Base-by-base conservation (phyloP, 352 stramenopile genomes). In the Phytophthora hibernalis region DNA sequence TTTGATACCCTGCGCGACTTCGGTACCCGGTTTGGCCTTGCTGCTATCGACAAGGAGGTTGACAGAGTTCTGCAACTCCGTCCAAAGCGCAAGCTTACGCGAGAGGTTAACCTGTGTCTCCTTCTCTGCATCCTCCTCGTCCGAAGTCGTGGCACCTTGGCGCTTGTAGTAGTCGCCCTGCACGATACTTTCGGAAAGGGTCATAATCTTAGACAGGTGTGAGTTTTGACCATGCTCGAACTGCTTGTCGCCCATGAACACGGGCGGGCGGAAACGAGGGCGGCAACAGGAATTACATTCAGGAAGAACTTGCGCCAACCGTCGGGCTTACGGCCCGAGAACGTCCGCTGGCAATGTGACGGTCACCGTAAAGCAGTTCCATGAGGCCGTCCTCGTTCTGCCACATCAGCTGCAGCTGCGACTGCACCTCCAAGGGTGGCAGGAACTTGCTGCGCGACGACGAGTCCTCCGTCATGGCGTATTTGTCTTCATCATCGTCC, bases 211-310 rank as follows among this genome's bases (percentile, higher is more conserved):
- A 44, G 83, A 90, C 30, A 99, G 72, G 56, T 98, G 97, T 53
- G 91, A 74, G 72, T 99, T 99, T 72, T 99, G 97, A 10, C 97
- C 89, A 71, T 99, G 98, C 77, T 99, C 98, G 47, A 98, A 98
- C 54, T 94, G 88, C 77, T 98, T 94, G 69, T 97, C 97, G 20
- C 85, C 96, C 72, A 99, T 87, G 40, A 98, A 91, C 60, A 99
- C 97, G 1, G 98, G 96, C 18, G 98, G 98, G n/a, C 98, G 93
- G 77, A 99, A 99, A 28, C 98, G 90, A 30, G 95, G 98, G 98
- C 38, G n/a, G 98, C 93, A 54, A 99, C 97, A 0, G 94, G 85
- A 49, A 99, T 88, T n/a, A 95, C 90, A 38, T 97, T 96, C 22
- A 99, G 59, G 64, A 99, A 99, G 61, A 99, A 99, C 44, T 98